Evolutionary conservation across 129 eudicot species (phyloP), one percentile per base, ranked within the genome.

Genomic region (Chrysanthemum makinoi): DNA sequence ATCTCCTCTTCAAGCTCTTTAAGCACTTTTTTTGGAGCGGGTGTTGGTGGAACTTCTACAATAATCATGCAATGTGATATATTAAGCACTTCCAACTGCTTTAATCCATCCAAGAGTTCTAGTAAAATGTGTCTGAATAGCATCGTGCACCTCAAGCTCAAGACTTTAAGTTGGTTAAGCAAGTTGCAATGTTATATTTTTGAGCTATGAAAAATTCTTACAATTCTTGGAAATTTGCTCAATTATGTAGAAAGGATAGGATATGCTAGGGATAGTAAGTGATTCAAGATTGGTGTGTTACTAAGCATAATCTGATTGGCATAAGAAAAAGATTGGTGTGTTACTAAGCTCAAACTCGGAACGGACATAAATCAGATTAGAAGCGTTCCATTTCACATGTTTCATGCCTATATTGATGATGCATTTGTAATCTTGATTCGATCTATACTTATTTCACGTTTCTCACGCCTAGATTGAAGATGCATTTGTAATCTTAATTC

Each of bases 211-310:
- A 48, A 89, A 82, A 0, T 80, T 84, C 65, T 86, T 79, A 87
- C 96, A 89, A 59, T 82, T 70, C 24, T 53, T 81, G 8, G 82
- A 61, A 13, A 89, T 80, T 70, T 83, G 84, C 65, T 89, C 87
- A 82, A 89, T 83, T 46, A 83, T 72, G 56, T 82, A 89, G 1
- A 75, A 81, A 24, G 96, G 87, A 56, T 69, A 79, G 30, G 82
- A 79, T 62, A 89, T 75, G 79, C 87, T 83, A 0, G 91, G 96
- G 91, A 89, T 81, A 18, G 91, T 86, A 12, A 89, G 75, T 1
- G 96, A 89, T 75, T 86, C 96, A 1, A 89, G 91, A 79, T 86
- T 20, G 20, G 20, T 20, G 20, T 20, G 20, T 20, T 20, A 20
- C 24, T 22, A 22, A 22, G 24, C 1, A 22, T 22, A 22, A 22